phyloP scores from a whole-genome alignment of 164 flowering plant species.

The Magnolia changhungtana region DNA sequence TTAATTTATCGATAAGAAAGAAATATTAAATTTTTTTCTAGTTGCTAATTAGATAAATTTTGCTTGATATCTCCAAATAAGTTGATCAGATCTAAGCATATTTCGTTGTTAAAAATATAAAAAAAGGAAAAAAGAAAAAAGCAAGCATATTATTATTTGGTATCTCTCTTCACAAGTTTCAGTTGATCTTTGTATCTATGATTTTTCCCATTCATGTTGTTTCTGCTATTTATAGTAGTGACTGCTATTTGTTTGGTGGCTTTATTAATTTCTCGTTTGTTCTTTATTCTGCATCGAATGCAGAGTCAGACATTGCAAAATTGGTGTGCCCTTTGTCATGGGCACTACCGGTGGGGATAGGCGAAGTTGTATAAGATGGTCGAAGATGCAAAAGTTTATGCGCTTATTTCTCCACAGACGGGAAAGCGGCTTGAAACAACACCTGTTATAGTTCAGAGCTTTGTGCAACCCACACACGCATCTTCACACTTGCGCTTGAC shows the following conservation, averaged over 20 bases:
- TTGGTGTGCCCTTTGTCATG: conserved; percentile 94
- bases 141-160: no score
- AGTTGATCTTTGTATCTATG: neutral
- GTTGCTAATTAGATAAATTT: no score
- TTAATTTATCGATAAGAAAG: no score
- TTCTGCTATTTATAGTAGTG: neutral
- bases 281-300: conserved; percentile 52
- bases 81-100: no score
- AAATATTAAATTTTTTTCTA: no score
- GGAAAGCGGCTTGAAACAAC: conserved; percentile 53
- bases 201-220: neutral
- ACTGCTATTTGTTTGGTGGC: no score
- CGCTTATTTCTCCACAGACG: conserved; percentile 94
- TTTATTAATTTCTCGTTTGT: neutral
- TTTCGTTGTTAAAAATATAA: no score
- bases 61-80: no score
- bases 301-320: conserved; percentile 73
- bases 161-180: no score
- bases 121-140: neutral
- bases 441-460: neutral
- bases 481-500: no score
- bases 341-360: conserved; percentile 97
- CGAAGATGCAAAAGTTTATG: conserved; percentile 60
- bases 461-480: no score
- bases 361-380: conserved; percentile 59